These are phyloP conservation scores for Amanita rimosa DNA, from an alignment of 768 basidiomycete genomes.

Conservation along the genomic window DNA sequence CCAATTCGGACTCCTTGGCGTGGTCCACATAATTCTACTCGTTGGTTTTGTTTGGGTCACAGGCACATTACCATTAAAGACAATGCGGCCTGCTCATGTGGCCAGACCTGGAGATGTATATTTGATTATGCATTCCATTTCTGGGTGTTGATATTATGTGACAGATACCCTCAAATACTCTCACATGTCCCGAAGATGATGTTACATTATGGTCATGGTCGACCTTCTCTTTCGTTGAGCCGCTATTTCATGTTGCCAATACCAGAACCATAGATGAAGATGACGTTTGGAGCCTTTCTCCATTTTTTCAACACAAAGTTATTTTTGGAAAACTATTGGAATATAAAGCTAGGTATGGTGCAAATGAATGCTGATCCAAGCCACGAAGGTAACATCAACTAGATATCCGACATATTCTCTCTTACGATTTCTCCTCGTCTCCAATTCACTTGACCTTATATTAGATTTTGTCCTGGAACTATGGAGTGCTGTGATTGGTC, in stretches of 20 bases:
- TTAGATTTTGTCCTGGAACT: slow-evolving; percentile 46
- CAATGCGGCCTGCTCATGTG: slow-evolving; percentile 32
- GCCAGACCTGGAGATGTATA: slow-evolving; percentile 38
- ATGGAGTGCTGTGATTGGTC: slow-evolving; percentile 47
- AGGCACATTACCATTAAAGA: slow-evolving; percentile 46
- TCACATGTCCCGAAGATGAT: slow-evolving; percentile 55
- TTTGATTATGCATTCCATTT: slow-evolving; percentile 1
- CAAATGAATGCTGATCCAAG: not conserved
- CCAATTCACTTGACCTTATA: slow-evolving; percentile 61
- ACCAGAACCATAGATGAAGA: slow-evolving; percentile 34
- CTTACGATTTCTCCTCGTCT: slow-evolving; percentile 48
- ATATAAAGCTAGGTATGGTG: slow-evolving; percentile 31
- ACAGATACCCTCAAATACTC: slow-evolving; percentile 36
- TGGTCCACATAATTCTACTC: slow-evolving; percentile 19
- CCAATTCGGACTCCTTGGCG: not conserved
- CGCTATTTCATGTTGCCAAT: slow-evolving; percentile 42
- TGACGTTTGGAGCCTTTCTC: slow-evolving; percentile 58
- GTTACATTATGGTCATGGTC: slow-evolving; percentile 57
- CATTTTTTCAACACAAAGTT: slow-evolving; percentile 57
- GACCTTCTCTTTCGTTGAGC: slow-evolving; percentile 53
- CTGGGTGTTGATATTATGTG: not conserved
- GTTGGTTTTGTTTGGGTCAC: slow-evolving; percentile 33
- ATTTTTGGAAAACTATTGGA: slow-evolving; percentile 52
- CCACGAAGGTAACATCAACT: not conserved
- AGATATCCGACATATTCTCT: slow-evolving; percentile 48